Percentiles rank a stretch among this genome's conserved stretches.
These are phyloP conservation scores for Scheffersomyces ergatensis DNA, from an alignment of 805 yeast species.

Conservation along the genomic window DNA sequence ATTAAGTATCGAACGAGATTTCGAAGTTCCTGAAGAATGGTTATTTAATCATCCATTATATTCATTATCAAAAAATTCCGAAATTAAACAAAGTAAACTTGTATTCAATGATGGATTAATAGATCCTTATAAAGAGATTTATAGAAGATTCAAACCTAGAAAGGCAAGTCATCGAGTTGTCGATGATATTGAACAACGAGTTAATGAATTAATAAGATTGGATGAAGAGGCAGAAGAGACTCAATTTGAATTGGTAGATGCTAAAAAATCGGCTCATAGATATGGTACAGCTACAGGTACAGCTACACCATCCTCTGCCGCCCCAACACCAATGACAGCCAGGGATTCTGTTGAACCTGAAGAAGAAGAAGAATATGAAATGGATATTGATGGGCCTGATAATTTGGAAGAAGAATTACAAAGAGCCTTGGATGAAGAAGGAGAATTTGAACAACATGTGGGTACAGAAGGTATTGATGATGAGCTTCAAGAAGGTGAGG, in stretches of 20 bases:
- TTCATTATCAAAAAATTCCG: constrained; percentile 27
- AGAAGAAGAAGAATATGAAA: neutral
- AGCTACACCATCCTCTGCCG: constrained; percentile 22
- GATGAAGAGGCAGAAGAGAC: constrained; percentile 86
- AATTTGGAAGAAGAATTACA: constrained; percentile 58
- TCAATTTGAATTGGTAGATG: constrained; percentile 69
- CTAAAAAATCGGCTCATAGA: constrained; percentile 36
- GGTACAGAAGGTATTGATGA: constrained; percentile 36
- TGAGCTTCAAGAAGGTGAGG: constrained; percentile 28
- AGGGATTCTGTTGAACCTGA: constrained; percentile 3
- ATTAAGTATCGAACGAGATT: constrained; percentile 44
- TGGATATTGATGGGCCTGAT: neutral
- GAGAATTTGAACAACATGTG: constrained; percentile 18
- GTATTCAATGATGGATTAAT: constrained; percentile 77
- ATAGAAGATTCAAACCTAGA: constrained; percentile 67
- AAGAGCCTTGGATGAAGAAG: constrained; percentile 47
- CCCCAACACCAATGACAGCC: neutral
- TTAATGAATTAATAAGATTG: constrained; percentile 67
- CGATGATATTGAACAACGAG: constrained; percentile 74
- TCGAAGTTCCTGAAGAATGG: constrained; percentile 37
- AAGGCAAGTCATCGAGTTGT: constrained; percentile 68
- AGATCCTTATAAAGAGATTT: constrained; percentile 72
- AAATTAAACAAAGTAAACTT: constrained; percentile 44
- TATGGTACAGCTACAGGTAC: constrained; percentile 22
- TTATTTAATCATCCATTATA: constrained; percentile 40